Conservation (phyloP, 768 basidiomycete genomes). For the Pulveroboletus frians region DNA sequence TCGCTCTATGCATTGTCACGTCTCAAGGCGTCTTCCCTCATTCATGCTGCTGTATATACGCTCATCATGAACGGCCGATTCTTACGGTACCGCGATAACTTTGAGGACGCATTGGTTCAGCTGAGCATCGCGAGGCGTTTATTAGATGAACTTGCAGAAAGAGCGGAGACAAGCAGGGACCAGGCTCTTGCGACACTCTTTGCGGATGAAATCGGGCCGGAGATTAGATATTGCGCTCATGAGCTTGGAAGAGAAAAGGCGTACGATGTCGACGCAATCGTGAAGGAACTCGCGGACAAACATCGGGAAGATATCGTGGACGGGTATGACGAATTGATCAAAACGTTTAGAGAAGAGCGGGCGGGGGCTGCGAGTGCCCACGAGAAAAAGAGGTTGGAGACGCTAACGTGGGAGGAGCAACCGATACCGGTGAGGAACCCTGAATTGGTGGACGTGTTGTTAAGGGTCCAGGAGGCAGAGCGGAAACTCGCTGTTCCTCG, state of each 20-base stretch:
- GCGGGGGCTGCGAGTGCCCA: conserved; percentile 32
- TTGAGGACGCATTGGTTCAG: conserved; percentile 69
- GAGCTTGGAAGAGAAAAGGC: conserved; percentile 72
- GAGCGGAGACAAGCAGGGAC: conserved; percentile 69
- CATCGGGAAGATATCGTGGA: conserved; percentile 60
- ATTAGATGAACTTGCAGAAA: conserved; percentile 59
- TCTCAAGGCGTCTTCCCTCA: conserved; percentile 51
- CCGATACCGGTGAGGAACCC: conserved; percentile 84
- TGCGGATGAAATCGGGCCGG: conserved; percentile 82
- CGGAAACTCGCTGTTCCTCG: conserved; percentile 43
- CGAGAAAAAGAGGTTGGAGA: conserved; percentile 50
- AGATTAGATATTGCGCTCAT: conserved; percentile 91
- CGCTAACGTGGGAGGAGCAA: conserved; percentile 75
- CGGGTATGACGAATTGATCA: conserved; percentile 51
- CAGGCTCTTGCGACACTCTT: conserved; percentile 84
- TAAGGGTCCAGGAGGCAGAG: conserved; percentile 79
- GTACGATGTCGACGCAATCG: conserved; percentile 78
- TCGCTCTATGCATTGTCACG: conserved; percentile 49
- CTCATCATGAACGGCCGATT: conserved; percentile 81
- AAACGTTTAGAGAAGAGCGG: conserved; percentile 45
- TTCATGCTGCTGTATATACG: conserved; percentile 74
- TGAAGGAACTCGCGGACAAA: conserved; percentile 52
- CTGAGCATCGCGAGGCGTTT: conserved; percentile 74
- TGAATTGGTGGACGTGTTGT: conserved; percentile 82
- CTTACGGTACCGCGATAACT: conserved; percentile 69